Evolutionary conservation across 176 grass and related monocot species (phyloP).

Genomic region (Phragmites australis): DNA sequence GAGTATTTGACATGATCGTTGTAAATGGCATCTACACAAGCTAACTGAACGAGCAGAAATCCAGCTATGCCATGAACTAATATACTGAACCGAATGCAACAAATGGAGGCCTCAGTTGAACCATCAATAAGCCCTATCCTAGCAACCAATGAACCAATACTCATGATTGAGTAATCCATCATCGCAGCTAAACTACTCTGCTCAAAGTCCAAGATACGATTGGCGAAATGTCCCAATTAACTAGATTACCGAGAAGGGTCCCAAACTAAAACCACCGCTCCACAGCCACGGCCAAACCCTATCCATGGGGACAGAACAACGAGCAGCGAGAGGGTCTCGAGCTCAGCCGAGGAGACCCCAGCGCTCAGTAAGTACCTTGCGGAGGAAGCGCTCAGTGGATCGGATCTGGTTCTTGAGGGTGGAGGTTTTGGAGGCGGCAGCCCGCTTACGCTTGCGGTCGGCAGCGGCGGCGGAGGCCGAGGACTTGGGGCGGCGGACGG

Average conservation of each 20-base stretch:
- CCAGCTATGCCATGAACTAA: background rate
- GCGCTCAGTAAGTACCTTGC: slow-evolving; percentile 62
- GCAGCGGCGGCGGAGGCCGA: slow-evolving; percentile 28
- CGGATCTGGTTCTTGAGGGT: slow-evolving; percentile 95
- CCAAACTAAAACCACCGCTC: background rate
- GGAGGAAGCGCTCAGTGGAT: slow-evolving; percentile 85
- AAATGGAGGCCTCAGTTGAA: background rate
- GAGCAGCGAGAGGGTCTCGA: background rate
- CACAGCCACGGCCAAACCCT: slow-evolving; percentile 10
- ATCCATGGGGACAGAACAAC: background rate
- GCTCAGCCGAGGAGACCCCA: background rate
- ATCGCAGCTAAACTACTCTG: background rate
- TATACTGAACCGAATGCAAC: background rate
- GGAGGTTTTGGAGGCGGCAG: slow-evolving; percentile 52
- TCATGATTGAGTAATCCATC: background rate
- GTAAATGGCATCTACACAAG: background rate
- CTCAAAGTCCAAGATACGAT: background rate
- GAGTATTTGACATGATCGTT: background rate
- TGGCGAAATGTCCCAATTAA: background rate
- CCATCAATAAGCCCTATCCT: background rate
- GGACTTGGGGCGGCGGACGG: slow-evolving; percentile 51
- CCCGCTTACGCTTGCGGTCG: slow-evolving; percentile 59
- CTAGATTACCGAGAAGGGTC: background rate
- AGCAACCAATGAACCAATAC: background rate
- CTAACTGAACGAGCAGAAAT: background rate